Conservation (phyloP, 371 early-diverging fungal genomes). For the Capniomyces stellatus region DNA sequence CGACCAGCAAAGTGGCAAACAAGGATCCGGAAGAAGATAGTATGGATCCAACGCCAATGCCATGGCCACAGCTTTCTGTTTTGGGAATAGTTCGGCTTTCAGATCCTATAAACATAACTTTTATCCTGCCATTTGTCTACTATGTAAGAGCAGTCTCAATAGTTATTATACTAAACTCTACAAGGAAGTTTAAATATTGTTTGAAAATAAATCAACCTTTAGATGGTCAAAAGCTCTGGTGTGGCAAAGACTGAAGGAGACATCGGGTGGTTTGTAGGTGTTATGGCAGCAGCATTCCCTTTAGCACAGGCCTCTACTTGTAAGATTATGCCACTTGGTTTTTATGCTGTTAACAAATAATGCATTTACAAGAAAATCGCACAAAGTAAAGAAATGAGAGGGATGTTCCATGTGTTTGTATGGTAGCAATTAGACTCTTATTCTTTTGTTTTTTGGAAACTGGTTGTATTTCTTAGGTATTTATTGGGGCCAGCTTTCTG, state of each 20-base stretch:
- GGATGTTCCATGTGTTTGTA: too few species aligned
- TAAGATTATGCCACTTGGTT: background rate
- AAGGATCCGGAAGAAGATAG: too few species aligned
- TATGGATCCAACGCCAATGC: slow-evolving; percentile 26
- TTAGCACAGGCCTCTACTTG: slow-evolving; percentile 28
- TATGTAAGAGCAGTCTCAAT: too few species aligned
- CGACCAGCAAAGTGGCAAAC: too few species aligned
- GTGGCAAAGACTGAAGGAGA: slow-evolving; percentile 32
- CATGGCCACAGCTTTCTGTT: slow-evolving; percentile 14
- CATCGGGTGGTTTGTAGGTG: slow-evolving; percentile 45
- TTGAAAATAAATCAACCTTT: too few species aligned
- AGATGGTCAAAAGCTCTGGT: slow-evolving; percentile 40
- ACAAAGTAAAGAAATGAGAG: too few species aligned
- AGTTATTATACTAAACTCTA: too few species aligned
- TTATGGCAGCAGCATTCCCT: slow-evolving; percentile 41
- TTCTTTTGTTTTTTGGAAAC: background rate
- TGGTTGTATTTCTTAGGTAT: slow-evolving; percentile 20
- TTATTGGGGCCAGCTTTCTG: slow-evolving; percentile 46
- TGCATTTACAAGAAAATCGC: background rate
- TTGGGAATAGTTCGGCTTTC: slow-evolving; percentile 14
- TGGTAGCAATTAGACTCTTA: too few species aligned
- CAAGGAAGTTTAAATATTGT: too few species aligned
- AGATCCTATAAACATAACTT: slow-evolving; percentile 20
- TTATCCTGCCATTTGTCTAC: slow-evolving; percentile 24
- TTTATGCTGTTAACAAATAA: background rate